These are phyloP conservation scores for Sporothrix pseudoabietina DNA, from an alignment of 2,329 filamentous ascomycete species.

Conservation along the genomic window DNA sequence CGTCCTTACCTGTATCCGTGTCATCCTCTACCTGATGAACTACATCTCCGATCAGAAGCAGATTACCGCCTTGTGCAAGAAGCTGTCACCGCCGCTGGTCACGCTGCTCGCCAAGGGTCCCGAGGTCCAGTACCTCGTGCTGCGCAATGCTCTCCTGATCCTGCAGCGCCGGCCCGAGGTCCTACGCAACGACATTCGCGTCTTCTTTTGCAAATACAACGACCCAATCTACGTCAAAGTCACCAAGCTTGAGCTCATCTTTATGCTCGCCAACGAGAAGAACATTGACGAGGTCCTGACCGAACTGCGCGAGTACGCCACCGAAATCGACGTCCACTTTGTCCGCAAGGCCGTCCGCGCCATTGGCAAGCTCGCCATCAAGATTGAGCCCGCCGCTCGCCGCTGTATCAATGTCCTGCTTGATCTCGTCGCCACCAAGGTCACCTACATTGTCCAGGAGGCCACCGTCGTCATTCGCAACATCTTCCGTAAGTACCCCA, in stretches of 20 bases:
- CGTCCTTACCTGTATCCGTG: slow-evolving; percentile 91
- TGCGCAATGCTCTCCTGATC: slow-evolving; percentile 91
- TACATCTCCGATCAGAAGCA: slow-evolving; percentile 93
- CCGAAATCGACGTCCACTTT: slow-evolving; percentile 98
- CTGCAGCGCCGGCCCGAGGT: slow-evolving; percentile 91
- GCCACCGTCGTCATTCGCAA: slow-evolving; percentile 98
- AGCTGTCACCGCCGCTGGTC: slow-evolving; percentile 91
- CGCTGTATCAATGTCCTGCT: slow-evolving; percentile 91
- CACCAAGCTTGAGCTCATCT: slow-evolving; percentile 96
- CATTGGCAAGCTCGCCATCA: slow-evolving; percentile 97
- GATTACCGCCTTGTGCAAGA: slow-evolving; percentile 82
- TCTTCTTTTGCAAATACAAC: slow-evolving; percentile 99
- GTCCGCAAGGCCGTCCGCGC: slow-evolving; percentile 96
- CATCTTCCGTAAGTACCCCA: slow-evolving; percentile 98
- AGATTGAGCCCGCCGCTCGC: slow-evolving; percentile 91
- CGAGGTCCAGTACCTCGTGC: slow-evolving; percentile 95
- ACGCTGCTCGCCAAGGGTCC: slow-evolving; percentile 94
- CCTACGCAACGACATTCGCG: slow-evolving; percentile 90
- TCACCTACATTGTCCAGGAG: slow-evolving; percentile 98
- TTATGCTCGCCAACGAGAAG: slow-evolving; percentile 94
- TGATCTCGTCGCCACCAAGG: slow-evolving; percentile 94
- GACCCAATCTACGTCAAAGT: slow-evolving; percentile 99
- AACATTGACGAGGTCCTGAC: slow-evolving; percentile 96
- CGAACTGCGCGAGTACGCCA: slow-evolving; percentile 93
- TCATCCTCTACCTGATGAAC: slow-evolving; percentile 97